A percentile compares a stretch with the other conserved stretches of the same genome.
These are phyloP conservation scores for Boeremia exigua DNA, from an alignment of 2,329 filamentous ascomycete species.

Conservation along the genomic window DNA sequence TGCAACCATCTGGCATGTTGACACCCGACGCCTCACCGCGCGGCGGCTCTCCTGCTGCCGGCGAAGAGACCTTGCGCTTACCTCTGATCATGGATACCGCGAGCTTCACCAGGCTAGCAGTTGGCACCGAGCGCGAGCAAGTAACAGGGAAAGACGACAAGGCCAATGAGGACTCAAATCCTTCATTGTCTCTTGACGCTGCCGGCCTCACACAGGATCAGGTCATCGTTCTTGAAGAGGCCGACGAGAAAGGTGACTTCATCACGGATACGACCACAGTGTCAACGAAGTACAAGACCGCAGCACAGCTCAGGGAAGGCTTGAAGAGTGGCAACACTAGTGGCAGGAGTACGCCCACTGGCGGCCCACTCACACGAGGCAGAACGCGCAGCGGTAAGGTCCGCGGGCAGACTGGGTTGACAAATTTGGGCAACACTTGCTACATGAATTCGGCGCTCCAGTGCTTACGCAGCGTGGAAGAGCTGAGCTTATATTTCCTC, in stretches of 20 bases:
- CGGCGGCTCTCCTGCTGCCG: slow-evolving; percentile 48
- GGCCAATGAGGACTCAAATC: slow-evolving; percentile 77
- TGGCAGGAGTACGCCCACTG: slow-evolving; percentile 73
- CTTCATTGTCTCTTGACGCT: slow-evolving; percentile 68
- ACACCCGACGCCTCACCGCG: slow-evolving; percentile 56
- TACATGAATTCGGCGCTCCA: slow-evolving; percentile 99
- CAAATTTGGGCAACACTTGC: slow-evolving; percentile 94
- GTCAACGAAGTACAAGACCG: slow-evolving; percentile 52
- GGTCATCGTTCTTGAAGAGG: slow-evolving; percentile 84
- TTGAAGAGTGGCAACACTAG: slow-evolving; percentile 52
- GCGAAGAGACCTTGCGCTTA: slow-evolving; percentile 45
- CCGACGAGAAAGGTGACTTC: slow-evolving; percentile 61
- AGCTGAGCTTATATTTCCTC: slow-evolving; percentile 91
- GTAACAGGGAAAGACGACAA: slow-evolving; percentile 73
- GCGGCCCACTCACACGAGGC: slow-evolving; percentile 71
- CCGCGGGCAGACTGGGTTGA: slow-evolving; percentile 79
- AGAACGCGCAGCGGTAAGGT: slow-evolving; percentile 72
- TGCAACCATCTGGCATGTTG: slow-evolving; percentile 47
- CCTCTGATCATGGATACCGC: slow-evolving; percentile 67
- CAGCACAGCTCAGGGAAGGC: slow-evolving; percentile 25
- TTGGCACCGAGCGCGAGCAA: slow-evolving; percentile 69
- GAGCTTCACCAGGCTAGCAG: slow-evolving; percentile 67
- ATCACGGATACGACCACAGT: slow-evolving; percentile 57
- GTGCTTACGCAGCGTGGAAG: slow-evolving; percentile 90
- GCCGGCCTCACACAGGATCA: slow-evolving; percentile 74